Conservation (phyloP, 148 eudicot species). For the Camellia sinensis region DNA sequence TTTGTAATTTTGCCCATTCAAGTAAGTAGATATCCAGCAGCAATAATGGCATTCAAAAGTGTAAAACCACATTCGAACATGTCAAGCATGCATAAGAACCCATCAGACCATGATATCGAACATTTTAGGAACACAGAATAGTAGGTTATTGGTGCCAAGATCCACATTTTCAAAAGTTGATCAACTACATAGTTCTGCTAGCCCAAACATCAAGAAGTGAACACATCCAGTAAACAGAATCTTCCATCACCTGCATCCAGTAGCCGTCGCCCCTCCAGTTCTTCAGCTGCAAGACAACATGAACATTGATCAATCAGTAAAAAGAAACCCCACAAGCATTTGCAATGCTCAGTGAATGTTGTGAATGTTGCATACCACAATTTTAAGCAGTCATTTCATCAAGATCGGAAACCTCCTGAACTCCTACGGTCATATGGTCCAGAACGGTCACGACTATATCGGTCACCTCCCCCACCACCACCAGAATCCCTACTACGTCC, state of each 20-base stretch:
- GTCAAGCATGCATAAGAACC: constrained; percentile 60
- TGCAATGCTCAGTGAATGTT: not conserved
- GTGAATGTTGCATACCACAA: constrained; percentile 10
- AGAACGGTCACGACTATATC: constrained; percentile 80
- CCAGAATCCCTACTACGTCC: constrained; percentile 70
- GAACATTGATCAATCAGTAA: not conserved
- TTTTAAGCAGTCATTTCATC: constrained; percentile 17
- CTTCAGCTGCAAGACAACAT: constrained; percentile 48
- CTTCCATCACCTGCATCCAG: constrained; percentile 14
- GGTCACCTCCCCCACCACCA: constrained; percentile 72
- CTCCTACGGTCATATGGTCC: constrained; percentile 85
- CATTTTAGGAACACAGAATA: constrained; percentile 46
- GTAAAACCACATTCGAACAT: constrained; percentile 43
- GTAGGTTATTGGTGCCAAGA: constrained; percentile 47
- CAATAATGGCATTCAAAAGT: constrained; percentile 47
- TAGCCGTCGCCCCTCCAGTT: constrained; percentile 23
- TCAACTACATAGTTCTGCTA: constrained; percentile 30
- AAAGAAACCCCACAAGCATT: not conserved
- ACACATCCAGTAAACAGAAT: constrained; percentile 3
- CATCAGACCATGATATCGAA: constrained; percentile 50
- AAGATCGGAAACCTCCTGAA: constrained; percentile 50
- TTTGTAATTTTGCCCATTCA: constrained; percentile 34
- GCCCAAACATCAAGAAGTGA: constrained; percentile 18
- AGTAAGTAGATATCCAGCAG: constrained; percentile 42
- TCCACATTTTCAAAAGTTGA: constrained; percentile 41